A percentile compares a stretch with the other conserved stretches of the same genome.
Conservation (phyloP, 805 yeast genomes). For the Candida sonorensis region DNA sequence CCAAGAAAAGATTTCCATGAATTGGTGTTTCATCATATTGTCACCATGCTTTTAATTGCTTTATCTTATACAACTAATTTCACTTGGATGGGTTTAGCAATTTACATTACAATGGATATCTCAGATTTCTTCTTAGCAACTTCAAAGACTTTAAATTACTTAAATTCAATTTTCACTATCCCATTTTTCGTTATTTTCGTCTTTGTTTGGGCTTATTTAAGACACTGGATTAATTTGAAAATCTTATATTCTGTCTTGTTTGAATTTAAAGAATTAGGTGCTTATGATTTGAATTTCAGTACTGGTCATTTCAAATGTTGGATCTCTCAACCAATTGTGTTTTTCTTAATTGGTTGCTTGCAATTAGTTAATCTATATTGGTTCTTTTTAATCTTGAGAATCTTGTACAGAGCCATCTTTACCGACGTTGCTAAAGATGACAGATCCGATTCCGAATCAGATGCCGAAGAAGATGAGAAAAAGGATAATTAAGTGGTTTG, state of each 20-base stretch:
- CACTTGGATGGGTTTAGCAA: constrained; percentile 89
- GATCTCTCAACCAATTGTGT: constrained; percentile 89
- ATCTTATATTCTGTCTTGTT: constrained; percentile 82
- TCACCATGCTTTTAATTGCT: constrained; percentile 83
- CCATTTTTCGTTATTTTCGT: constrained; percentile 68
- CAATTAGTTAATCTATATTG: constrained; percentile 86
- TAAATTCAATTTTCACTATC: constrained; percentile 58
- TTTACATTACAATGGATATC: constrained; percentile 93
- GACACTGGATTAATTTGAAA: constrained; percentile 78
- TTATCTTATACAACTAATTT: constrained; percentile 89
- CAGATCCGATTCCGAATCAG: constrained; percentile 81
- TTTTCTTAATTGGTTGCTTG: constrained; percentile 65
- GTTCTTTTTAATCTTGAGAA: constrained; percentile 76
- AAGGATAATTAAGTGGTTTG: not conserved
- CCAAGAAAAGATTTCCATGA: constrained; percentile 94
- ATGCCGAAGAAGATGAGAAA: constrained; percentile 33
- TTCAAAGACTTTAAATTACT: constrained; percentile 82
- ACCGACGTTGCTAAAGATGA: constrained; percentile 67
- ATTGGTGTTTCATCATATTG: constrained; percentile 85
- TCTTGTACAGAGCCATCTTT: constrained; percentile 57
- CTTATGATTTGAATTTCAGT: constrained; percentile 71
- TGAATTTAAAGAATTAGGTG: constrained; percentile 82
- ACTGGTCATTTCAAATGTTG: constrained; percentile 95
- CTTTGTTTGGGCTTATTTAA: constrained; percentile 73
- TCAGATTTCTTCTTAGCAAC: constrained; percentile 82